A percentile compares a stretch with the other conserved stretches of the same genome.
phyloP scores from a whole-genome alignment of 768 basidiomycete species.

The Lyophyllum atratum region DNA sequence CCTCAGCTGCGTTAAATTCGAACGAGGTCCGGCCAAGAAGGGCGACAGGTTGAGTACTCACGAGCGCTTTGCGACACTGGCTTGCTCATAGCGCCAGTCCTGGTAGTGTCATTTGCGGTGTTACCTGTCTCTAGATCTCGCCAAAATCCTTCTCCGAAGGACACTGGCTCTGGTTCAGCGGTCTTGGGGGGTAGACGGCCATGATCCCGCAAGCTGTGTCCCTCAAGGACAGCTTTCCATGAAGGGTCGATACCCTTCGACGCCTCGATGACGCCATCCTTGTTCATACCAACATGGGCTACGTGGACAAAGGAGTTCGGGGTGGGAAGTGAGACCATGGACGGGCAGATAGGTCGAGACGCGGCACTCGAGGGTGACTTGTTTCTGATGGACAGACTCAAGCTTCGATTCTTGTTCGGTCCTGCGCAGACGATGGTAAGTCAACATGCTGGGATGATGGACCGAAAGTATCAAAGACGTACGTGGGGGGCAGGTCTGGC shows the following conservation, averaged over 20 bases:
- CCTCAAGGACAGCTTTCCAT: constrained; percentile 46
- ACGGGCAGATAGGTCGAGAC: constrained; percentile 30
- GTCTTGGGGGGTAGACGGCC: constrained; percentile 19
- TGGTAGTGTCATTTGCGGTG: not conserved
- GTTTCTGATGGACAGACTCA: constrained; percentile 39
- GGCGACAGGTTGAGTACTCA: not conserved
- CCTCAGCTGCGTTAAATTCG: not conserved
- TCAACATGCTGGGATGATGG: constrained; percentile 4
- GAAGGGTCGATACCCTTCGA: constrained; percentile 54
- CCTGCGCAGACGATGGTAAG: constrained; percentile 13
- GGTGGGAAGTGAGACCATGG: constrained; percentile 58
- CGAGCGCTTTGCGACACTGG: constrained; percentile 1
- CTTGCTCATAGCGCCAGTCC: constrained; percentile 1
- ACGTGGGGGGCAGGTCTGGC: constrained; percentile 28
- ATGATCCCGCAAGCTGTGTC: constrained; percentile 18
- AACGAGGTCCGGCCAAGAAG: not conserved
- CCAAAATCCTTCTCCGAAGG: constrained; percentile 36
- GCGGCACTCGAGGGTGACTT: constrained; percentile 31
- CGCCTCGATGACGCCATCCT: constrained; percentile 51
- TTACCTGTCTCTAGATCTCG: constrained; percentile 26
- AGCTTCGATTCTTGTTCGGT: constrained; percentile 25
- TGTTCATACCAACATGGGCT: constrained; percentile 62
- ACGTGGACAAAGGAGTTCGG: constrained; percentile 68
- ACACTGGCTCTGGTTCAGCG: constrained; percentile 26
- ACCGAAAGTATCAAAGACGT: constrained; percentile 15